A percentile compares a stretch with the other conserved stretches of the same genome.
Conservation (phyloP, 2,329 filamentous ascomycete species). For the Aureobasidium sp. region DNA sequence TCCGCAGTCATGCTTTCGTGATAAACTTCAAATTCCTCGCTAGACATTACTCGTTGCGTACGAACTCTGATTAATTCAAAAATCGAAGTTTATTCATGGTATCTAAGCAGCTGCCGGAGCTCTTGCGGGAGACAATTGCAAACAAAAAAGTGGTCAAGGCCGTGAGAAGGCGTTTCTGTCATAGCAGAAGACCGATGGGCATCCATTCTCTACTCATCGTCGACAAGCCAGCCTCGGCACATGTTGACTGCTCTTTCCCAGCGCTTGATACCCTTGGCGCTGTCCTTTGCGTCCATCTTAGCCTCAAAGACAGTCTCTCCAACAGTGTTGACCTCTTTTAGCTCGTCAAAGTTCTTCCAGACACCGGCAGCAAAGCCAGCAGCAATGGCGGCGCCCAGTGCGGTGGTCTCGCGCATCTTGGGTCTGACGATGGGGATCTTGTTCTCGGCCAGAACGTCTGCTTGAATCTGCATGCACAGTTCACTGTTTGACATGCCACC, state of each 20-base stretch:
- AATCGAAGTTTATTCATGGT: neutral
- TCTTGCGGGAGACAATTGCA: neutral
- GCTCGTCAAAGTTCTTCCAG: conserved; percentile 68
- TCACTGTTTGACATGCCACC: conserved; percentile 86
- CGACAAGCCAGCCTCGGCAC: conserved; percentile 64
- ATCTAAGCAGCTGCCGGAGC: conserved; percentile 1
- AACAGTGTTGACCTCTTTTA: conserved; percentile 64
- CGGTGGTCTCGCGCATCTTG: conserved; percentile 83
- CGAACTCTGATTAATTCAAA: neutral
- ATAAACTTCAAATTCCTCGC: neutral
- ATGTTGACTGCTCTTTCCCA: conserved; percentile 76
- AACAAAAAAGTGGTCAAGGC: neutral
- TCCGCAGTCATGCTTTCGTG: neutral
- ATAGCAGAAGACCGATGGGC: neutral
- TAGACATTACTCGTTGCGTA: neutral
- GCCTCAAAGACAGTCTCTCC: conserved; percentile 66
- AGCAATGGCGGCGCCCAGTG: conserved; percentile 80
- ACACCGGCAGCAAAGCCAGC: conserved; percentile 77
- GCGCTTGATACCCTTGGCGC: conserved; percentile 57
- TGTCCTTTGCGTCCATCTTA: conserved; percentile 52
- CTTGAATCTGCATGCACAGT: conserved; percentile 85
- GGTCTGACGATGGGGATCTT: conserved; percentile 73
- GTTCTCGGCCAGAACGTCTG: conserved; percentile 63
- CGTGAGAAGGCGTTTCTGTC: neutral
- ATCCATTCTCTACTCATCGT: conserved; percentile 22